Conservation (phyloP, 192 early-diverging fungal species). For the Gamsiella multidivaricata region DNA sequence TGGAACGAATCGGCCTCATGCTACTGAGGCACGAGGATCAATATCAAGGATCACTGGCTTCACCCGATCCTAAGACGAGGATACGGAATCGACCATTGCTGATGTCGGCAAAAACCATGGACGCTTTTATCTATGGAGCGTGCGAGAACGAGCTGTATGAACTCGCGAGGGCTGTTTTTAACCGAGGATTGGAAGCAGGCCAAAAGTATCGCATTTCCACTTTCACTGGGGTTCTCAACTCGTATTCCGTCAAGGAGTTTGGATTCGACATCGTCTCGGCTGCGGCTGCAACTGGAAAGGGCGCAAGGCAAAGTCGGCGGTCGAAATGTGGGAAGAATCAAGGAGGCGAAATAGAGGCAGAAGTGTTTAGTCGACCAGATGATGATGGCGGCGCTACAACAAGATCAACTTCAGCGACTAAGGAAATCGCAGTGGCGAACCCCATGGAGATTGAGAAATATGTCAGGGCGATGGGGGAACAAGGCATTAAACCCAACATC, state of each 20-base stretch:
- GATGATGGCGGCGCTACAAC: background rate
- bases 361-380: background rate
- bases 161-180: slow-evolving; percentile 37
- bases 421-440: slow-evolving; percentile 16
- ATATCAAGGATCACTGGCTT: background rate
- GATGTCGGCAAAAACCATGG: slow-evolving; percentile 28
- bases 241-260: slow-evolving; percentile 41
- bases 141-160: slow-evolving; percentile 31
- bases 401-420: background rate
- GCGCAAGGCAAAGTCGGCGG: background rate
- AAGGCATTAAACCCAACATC: slow-evolving; percentile 12
- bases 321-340: background rate
- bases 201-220: slow-evolving; percentile 21
- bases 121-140: slow-evolving; percentile 32
- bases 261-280: slow-evolving; percentile 46
- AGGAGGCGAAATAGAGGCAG: background rate
- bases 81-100: slow-evolving; percentile 5
- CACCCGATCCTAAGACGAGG: background rate
- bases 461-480: slow-evolving; percentile 17
- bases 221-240: slow-evolving; percentile 35
- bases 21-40: slow-evolving; percentile 14
- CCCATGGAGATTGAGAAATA: slow-evolving; percentile 36
- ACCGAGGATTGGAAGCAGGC: slow-evolving; percentile 23
- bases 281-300: background rate
- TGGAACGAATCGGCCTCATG: slow-evolving; percentile 39